Evolutionary conservation across 192 early-diverging fungal species (phyloP).

Genomic region (Backusella circina): DNA sequence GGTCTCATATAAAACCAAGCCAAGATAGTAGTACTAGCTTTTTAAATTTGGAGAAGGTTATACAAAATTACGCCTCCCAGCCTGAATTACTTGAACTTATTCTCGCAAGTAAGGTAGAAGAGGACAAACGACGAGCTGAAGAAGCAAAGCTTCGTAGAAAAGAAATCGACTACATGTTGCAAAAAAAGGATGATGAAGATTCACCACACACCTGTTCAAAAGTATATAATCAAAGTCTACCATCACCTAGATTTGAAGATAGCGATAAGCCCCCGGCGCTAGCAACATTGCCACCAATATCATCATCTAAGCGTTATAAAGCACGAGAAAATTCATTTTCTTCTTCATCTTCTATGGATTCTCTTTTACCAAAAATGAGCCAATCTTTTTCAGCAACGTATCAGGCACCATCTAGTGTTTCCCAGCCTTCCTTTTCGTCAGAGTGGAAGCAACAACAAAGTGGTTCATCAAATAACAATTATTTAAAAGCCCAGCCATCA

Average conservation of each 20-base stretch:
- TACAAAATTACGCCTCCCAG: conserved; percentile 42
- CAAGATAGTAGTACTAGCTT: conserved; percentile 1
- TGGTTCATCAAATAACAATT: neutral
- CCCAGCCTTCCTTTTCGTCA: neutral
- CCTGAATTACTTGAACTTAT: conserved; percentile 55
- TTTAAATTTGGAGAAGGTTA: conserved; percentile 47
- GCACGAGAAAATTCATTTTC: neutral
- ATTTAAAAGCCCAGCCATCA: neutral
- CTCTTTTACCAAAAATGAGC: neutral
- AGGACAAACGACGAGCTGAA: conserved; percentile 52
- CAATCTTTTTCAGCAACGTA: neutral
- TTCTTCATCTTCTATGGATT: neutral
- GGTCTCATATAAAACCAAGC: neutral
- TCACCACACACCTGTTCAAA: neutral
- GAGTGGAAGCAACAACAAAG: neutral
- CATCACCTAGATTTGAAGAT: neutral
- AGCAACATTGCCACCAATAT: neutral
- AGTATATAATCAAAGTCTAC: neutral
- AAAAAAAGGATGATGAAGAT: neutral
- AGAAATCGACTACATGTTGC: conserved; percentile 45
- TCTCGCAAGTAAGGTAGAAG: conserved; percentile 53
- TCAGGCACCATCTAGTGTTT: neutral
- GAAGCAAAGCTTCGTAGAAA: conserved; percentile 51
- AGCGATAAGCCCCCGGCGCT: neutral
- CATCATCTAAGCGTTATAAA: neutral